Evolutionary conservation across 768 basidiomycete genomes (phyloP).

Genomic region (Guyanaporus albipodus): DNA sequence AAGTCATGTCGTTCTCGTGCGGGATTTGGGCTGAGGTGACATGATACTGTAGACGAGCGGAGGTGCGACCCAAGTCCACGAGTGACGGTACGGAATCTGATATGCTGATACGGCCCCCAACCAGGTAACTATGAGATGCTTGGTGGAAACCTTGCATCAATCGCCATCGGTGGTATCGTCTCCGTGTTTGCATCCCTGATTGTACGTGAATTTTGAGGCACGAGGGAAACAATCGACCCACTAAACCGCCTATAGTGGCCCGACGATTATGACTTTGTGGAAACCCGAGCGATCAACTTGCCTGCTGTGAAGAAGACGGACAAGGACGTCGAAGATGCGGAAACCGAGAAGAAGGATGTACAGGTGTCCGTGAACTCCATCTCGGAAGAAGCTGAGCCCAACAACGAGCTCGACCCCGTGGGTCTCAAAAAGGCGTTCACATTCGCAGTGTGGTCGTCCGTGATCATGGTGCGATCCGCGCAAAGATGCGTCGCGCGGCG

Average conservation of each 20-base stretch:
- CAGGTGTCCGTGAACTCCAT: constrained; percentile 34
- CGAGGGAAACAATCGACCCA: not conserved
- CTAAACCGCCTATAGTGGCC: constrained; percentile 50
- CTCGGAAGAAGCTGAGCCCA: constrained; percentile 37
- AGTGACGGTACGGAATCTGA: not conserved
- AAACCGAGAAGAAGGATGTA: constrained; percentile 37
- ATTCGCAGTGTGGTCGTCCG: constrained; percentile 75
- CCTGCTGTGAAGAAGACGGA: constrained; percentile 17
- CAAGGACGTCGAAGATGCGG: constrained; percentile 22
- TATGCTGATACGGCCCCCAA: not conserved
- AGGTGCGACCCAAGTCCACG: constrained; percentile 39
- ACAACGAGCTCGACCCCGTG: constrained; percentile 61
- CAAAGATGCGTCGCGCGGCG: not conserved
- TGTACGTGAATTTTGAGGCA: constrained; percentile 35
- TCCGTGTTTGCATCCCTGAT: constrained; percentile 61
- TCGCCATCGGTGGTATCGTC: constrained; percentile 77
- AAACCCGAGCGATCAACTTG: constrained; percentile 74
- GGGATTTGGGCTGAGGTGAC: not conserved
- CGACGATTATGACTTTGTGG: constrained; percentile 76
- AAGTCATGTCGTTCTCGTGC: constrained; percentile 15
- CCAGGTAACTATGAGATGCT: constrained; percentile 67
- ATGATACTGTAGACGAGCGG: constrained; percentile 39
- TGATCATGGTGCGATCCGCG: constrained; percentile 51
- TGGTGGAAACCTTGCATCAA: constrained; percentile 84
- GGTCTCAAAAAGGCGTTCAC: constrained; percentile 69